These are phyloP conservation scores for Blakeslea trispora DNA, from an alignment of 371 early-diverging fungal genomes.

Conservation along the genomic window DNA sequence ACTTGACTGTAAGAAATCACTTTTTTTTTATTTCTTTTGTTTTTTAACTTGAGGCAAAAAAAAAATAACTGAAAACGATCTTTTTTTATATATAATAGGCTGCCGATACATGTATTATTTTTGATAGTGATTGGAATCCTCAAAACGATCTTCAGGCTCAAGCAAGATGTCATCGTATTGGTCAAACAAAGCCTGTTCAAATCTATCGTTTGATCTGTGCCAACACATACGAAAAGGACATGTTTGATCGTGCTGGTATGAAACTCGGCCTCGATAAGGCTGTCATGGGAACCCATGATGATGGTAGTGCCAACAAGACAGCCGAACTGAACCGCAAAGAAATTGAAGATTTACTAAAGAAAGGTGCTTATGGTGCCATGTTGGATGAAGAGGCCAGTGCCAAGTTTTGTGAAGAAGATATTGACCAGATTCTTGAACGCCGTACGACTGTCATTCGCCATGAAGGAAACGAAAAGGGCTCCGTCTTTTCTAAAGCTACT, in stretches of 20 bases:
- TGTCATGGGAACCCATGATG: conserved; percentile 54
- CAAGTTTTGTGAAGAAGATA: conserved; percentile 94
- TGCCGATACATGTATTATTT: conserved; percentile 94
- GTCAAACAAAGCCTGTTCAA: conserved; percentile 90
- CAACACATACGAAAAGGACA: conserved; percentile 92
- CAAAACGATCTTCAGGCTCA: conserved; percentile 96
- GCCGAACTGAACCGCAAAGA: conserved; percentile 70
- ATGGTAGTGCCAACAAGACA: conserved; percentile 15
- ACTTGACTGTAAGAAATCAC: conserved; percentile 58
- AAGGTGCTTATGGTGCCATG: conserved; percentile 89
- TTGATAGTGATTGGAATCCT: conserved; percentile 97
- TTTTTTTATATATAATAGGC: conserved; percentile 37
- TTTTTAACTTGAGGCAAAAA: too few relatives aligned
- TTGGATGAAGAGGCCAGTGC: conserved; percentile 82
- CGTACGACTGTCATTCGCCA: conserved; percentile 87
- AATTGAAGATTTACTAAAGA: conserved; percentile 84
- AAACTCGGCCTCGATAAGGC: conserved; percentile 91
- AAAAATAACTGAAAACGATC: conserved; percentile 16
- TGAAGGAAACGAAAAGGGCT: conserved; percentile 69
- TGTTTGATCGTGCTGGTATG: conserved; percentile 94
- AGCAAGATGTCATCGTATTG: conserved; percentile 90
- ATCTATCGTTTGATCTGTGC: conserved; percentile 85
- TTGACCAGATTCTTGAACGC: conserved; percentile 91
- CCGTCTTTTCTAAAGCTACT: conserved; percentile 95
- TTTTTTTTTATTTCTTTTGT: too few relatives aligned